Evolutionary conservation across 2,329 filamentous ascomycete genomes (phyloP), one percentile per base, ranked within the genome.

Genomic region (Colletotrichum spinosum): DNA sequence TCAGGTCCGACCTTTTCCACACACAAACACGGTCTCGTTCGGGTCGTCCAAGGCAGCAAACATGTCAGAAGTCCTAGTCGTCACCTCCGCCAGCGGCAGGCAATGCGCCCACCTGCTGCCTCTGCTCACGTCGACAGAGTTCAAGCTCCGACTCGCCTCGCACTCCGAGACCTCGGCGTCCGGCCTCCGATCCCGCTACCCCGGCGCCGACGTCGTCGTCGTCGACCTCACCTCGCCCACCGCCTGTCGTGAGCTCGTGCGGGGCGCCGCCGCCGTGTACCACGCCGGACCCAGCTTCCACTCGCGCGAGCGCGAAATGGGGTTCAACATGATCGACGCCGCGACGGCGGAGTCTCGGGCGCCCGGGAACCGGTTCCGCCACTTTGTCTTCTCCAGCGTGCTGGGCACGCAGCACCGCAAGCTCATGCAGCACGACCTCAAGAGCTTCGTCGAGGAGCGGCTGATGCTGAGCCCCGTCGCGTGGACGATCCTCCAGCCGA

Each of bases 251-350:
- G 56, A 46, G 39, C 11, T 59, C 9, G 34, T 53, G 1, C 33
- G 38, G 2, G 39, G 48, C 11, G 48, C 56, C 1, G 46, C 39
- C 9, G 39, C 33, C 8, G 37, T 59, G 8, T 59, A 52, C n/a
- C 48, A 53, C 8, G 48, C 6, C 1, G 56, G 48, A 4, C 48
- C 56, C 1, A 46, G 48, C 15, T 45, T 59, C 17, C 56, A 53
- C 39, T 53, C 56, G 8, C 33, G 56, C 56, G 56, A 52, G 39
- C 48, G 48, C 8, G 56, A 59, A 15, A 59, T 59, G 48, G 39
- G 56, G 8, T 38, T 59, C 48, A 59, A 59, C 41, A 53, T 59
- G 48, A 46, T 59, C 34, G 56, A 59, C 17, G 56, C 56, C 10
- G 56, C 56, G 2, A 46, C 48, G 3, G 48, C 41, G 4, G 56